Evolutionary conservation across 345 rosid species (phyloP), one percentile per base, ranked within the genome.

Genomic region (Linum usitatissimum): DNA sequence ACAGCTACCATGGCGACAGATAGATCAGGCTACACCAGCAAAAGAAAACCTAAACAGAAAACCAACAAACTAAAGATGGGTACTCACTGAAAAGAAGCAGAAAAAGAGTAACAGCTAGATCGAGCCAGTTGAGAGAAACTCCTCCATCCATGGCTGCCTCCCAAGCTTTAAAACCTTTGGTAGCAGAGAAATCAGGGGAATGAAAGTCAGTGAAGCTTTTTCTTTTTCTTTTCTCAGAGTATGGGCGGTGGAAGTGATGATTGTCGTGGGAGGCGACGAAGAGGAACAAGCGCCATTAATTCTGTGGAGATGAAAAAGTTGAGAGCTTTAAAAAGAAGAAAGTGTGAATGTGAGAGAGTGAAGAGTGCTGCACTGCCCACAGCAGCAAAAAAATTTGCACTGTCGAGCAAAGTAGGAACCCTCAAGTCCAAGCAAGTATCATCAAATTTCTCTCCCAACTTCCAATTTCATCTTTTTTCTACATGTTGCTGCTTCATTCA

Each of bases 31-130:
- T 53, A 66, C 75, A 75, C 66, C 54, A 76, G 72, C 28, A 13
- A 61, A 34, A 23, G 28, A 23, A 59, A 72, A 76, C 65, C 70
- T 72, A 76, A 30, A 21, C 4, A 53, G 59, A 19, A 54, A 71
- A 66, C 14, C 34, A 60, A 56, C 10, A 66, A 51, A 65, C 4
- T 38, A 70, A 64, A 42, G 57, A 1, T 38, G 57, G 60, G 67
- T 19, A 80, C 84, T 73, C 61, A 78, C 80, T 70, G 18, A 77
- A 59, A 65, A 73, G 57, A 60, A 81, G 55, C 60, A 83, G 38
- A 71, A 74, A 55, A 68, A 64, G 45, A 55, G 68, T 31, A 80
- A 71, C 69, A 18, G 6, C 62, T 56, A 54, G 51, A 68, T 66
- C 51, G 28, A 62, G 60, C 55, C 62, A 6, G 51, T 15, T 71